A percentile compares a stretch with the other conserved stretches of the same genome.
phyloP scores from a whole-genome alignment of 345 rosid species.

The Brassica rapa region DNA sequence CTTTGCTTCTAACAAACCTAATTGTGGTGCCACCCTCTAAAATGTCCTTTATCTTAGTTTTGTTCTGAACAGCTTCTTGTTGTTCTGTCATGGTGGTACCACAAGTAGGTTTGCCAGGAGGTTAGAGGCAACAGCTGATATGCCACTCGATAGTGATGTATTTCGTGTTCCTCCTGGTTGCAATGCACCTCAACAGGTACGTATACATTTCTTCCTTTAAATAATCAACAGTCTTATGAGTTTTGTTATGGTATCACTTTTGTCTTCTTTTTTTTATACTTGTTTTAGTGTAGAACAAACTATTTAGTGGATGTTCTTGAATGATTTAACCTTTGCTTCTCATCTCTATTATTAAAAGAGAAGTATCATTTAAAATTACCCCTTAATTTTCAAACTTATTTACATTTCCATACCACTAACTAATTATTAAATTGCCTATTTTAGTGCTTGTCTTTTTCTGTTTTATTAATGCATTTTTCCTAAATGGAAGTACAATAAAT shows the following conservation, averaged over 20 bases:
- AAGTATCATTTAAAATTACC: too few relatives aligned
- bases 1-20: too few relatives aligned
- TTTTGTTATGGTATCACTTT: neutral
- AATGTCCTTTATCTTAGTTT: constrained; percentile 8
- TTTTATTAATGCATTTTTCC: too few relatives aligned
- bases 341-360: too few relatives aligned
- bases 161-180: constrained; percentile 66
- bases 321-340: neutral
- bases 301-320: neutral
- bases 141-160: constrained; percentile 82
- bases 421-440: too few relatives aligned
- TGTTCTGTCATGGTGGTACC: constrained; percentile 60
- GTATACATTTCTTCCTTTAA: neutral
- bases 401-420: too few relatives aligned
- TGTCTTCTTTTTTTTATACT: neutral
- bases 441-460: too few relatives aligned
- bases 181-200: constrained; percentile 93
- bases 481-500: too few relatives aligned
- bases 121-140: constrained; percentile 52
- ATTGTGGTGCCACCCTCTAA: too few relatives aligned
- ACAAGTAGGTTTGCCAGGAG: constrained; percentile 66
- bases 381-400: too few relatives aligned
- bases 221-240: neutral
- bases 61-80: constrained; percentile 39
- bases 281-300: neutral